Evolutionary conservation across 1,139 yeast species (phyloP), one percentile per base, ranked within the genome.

Genomic region (Yamadazyma friedrichii): DNA sequence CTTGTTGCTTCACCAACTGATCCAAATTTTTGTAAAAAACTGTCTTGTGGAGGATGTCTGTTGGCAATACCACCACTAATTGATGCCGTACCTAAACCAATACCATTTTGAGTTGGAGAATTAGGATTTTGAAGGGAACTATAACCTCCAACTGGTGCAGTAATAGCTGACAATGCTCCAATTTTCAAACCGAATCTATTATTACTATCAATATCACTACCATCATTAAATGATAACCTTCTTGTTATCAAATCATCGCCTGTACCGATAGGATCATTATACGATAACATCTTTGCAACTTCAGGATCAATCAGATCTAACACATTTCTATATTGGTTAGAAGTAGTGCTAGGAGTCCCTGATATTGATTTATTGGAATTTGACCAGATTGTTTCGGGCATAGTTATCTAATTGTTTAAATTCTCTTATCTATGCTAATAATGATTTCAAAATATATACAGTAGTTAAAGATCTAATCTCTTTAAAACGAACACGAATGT

Each of bases 1-100:
- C 88, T 69, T 0, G 95, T 86, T 30, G 88, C 87, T 45, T 86
- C 94, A 10, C 88, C 88, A 15, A 86, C 83, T n/a, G 80, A 67
- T 6, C 87, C 70, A 56, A 86, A 85, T 59, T 84, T 82, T 48
- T 80, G 84, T 43, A 82, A 62, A 52, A 82, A 82, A 34, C 77
- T 65, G 20, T 78, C 77, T 43, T 65, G 74, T 6, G 71, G 73
- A 8, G 67, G 67, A 44, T 73, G 78, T 49, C 76, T 64, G 49
- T 61, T 67, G 20, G 78, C 70, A 34, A 77, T 67, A 5, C 81
- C 82, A 4, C 84, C 87, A 42, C 80, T 73, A 38, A 81, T 77
- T 4, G 84, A 78, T 12, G 84, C 84, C 6, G 86, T 70, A 2
- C 82, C 83, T 51, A 80, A 76, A 34, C 67, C 67, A 22, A 66